Percentiles rank a stretch among this genome's conserved stretches.
Conservation (phyloP, 2,329 filamentous ascomycete genomes). For the Trichoderma koningii region DNA sequence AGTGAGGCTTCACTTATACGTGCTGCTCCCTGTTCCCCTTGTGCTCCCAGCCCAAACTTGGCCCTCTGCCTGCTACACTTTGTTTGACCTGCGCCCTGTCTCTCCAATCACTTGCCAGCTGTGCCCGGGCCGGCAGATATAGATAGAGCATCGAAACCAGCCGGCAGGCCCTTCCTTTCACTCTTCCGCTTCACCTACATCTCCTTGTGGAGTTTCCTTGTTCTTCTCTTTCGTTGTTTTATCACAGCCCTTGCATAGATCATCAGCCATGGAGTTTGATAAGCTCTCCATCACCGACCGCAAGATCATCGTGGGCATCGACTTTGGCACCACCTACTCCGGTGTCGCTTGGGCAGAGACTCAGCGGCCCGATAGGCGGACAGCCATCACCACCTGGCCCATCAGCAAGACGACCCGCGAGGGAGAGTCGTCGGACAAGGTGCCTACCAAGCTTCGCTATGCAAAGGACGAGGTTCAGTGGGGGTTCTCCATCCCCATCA, state of each 20-base stretch:
- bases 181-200: background rate
- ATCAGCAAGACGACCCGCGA: conserved; percentile 41
- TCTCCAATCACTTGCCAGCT: conserved; percentile 2
- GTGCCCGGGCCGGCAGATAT: conserved; percentile 3
- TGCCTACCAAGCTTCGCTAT: conserved; percentile 50
- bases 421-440: conserved; percentile 47
- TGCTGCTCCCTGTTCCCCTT: background rate
- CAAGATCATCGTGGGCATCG: conserved; percentile 52
- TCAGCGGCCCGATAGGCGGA: conserved; percentile 41
- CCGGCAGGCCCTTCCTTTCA: conserved; percentile 4
- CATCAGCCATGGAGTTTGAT: conserved; percentile 41
- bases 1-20: conserved; percentile 6
- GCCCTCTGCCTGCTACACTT: background rate
- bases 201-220: background rate
- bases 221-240: background rate
- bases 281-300: conserved; percentile 40
- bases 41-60: background rate
- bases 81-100: background rate
- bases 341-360: conserved; percentile 53
- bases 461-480: conserved; percentile 44
- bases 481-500: conserved; percentile 49
- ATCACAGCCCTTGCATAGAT: background rate
- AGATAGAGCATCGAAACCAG: conserved; percentile 3
- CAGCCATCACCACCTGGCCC: conserved; percentile 47
- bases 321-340: conserved; percentile 58